Evolutionary conservation across 352 stramenopile genomes (phyloP), one percentile per base, ranked within the genome.

Genomic region (Phytophthora tubulina): DNA sequence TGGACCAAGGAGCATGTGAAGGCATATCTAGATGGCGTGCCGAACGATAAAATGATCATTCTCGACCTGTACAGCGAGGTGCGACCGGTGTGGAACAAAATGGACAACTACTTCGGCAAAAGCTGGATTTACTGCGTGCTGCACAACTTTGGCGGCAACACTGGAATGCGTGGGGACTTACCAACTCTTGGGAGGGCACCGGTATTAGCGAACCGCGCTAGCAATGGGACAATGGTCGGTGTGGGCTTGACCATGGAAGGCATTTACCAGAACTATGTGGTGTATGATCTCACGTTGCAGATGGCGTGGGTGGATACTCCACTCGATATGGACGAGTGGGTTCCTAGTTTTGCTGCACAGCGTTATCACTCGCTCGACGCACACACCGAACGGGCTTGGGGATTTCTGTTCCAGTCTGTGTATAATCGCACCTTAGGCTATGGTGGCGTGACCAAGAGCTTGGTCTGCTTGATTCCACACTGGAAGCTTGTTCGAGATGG

Each of bases 191-290:
- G 65, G 0, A 81, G 52, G 3, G 84, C 89, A 33, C 88, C 86
- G 0, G 74, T 91, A 33, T 33, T 71, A 17, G 84, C 86, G 3
- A 75, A 74, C 13, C 55, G 64, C 2, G 73, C 55, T 15, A 91
- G 84, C 62, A 76, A 83, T 35, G 85, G 83, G 6, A 93, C 87
- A 10, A 93, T 96, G 86, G 73, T 87, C 15, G 88, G 88, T 33
- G 68, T 96, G 6, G 88, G 88, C 0, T 70, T 94, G 32, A 94
- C 86, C 1, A 96, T 96, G 86, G 88, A 96, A 72, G 88, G 88
- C 27, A 96, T 96, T 60, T 93, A 89, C 66, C 85, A 96, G 54
- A 96, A 96, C 78, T 96, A 96, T 58, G 76, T 94, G 1, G 85
- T 96, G 39, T 96, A 96, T 60, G 88, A 96, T 52, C 68, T 95